phyloP scores from a whole-genome alignment of 1,284 basidiomycete genomes.

The Blastosporella zonata region DNA sequence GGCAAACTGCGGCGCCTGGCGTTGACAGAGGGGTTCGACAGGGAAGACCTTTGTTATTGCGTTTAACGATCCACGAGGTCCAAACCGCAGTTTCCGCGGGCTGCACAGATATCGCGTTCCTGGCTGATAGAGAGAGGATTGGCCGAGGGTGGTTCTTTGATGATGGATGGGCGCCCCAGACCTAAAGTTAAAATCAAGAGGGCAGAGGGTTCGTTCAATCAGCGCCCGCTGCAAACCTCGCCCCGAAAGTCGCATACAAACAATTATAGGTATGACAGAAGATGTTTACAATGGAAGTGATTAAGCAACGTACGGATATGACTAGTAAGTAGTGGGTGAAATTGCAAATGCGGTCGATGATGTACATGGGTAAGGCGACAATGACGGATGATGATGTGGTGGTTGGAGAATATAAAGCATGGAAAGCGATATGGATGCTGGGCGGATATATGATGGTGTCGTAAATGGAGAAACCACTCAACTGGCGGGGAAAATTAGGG shows the following conservation, averaged over 20 bases:
- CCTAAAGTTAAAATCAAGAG: neutral
- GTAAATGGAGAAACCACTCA: neutral
- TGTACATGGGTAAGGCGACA: constrained; percentile 6
- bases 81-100: neutral
- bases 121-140: neutral
- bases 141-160: neutral
- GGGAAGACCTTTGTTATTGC: neutral
- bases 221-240: neutral
- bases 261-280: constrained; percentile 1
- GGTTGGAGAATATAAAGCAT: constrained; percentile 9
- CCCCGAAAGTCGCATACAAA: neutral
- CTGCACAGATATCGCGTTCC: neutral
- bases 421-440: constrained; percentile 13
- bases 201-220: neutral
- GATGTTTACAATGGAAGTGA: constrained; percentile 3
- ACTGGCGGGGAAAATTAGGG: constrained; percentile 10
- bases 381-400: constrained; percentile 4
- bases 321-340: neutral
- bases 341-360: constrained; percentile 9
- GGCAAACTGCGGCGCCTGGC: neutral
- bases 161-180: neutral
- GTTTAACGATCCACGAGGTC: neutral
- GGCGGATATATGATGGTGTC: constrained; percentile 7
- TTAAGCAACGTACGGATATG: constrained; percentile 2
- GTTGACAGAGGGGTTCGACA: neutral